Evolutionary conservation across 1,139 yeast species (phyloP).

Genomic region (Pichia sp.): DNA sequence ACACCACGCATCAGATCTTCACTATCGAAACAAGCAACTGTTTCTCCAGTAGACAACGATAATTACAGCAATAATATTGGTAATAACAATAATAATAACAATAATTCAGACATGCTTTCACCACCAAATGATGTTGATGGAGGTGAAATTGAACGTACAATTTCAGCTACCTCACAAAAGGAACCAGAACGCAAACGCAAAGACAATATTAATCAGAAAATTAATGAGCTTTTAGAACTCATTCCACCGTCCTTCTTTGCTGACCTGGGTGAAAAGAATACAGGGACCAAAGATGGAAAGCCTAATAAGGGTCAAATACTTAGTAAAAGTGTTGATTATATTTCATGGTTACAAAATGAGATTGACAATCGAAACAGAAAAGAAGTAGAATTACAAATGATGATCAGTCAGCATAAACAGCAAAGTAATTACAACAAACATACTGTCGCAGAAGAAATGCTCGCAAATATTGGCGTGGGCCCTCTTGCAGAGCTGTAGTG

Average conservation of each 20-base stretch:
- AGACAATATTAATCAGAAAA: conserved; percentile 84
- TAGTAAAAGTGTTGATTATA: conserved; percentile 79
- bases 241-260: conserved; percentile 60
- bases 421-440: conserved; percentile 36
- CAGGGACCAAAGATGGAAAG: conserved; percentile 79
- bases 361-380: conserved; percentile 74
- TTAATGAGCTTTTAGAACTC: conserved; percentile 68
- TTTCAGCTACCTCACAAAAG: conserved; percentile 25
- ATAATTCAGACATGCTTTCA: conserved; percentile 13
- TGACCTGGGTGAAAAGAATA: conserved; percentile 34
- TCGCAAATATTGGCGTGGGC: conserved; percentile 77
- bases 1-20: conserved; percentile 14
- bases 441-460: conserved; percentile 75
- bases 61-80: neutral
- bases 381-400: conserved; percentile 56
- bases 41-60: neutral
- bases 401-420: neutral
- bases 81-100: neutral
- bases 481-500: conserved; percentile 59
- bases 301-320: conserved; percentile 92
- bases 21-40: conserved; percentile 7
- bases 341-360: conserved; percentile 62
- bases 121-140: too few species aligned
- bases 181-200: conserved; percentile 58
- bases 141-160: neutral